Evolutionary conservation across 2,329 filamentous ascomycete genomes (phyloP).

Genomic region (Xylariomycetidae sp.): DNA sequence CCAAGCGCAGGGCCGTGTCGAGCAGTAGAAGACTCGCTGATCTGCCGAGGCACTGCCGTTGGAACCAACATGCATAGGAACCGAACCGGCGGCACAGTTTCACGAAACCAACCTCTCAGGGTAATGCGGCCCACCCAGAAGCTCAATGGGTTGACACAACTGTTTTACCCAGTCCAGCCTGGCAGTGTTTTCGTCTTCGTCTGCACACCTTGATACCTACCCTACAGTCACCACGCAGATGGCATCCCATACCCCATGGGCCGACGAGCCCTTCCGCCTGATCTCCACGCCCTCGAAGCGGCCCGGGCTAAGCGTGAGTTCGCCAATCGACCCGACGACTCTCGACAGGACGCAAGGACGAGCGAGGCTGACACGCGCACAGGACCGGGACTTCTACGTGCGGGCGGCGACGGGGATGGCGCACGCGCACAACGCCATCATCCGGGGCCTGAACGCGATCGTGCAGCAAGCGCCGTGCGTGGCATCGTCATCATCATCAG

Average conservation of each 20-base stretch:
- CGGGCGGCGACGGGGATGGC: slow-evolving; percentile 17
- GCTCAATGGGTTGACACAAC: too few relatives aligned
- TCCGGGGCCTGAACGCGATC: slow-evolving; percentile 27
- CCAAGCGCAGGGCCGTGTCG: too few relatives aligned
- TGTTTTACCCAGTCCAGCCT: too few relatives aligned
- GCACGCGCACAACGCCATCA: slow-evolving; percentile 16
- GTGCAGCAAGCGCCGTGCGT: slow-evolving; percentile 26
- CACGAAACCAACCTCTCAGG: too few relatives aligned
- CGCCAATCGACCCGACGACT: slow-evolving; percentile 7
- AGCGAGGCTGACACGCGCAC: not conserved
- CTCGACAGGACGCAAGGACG: not conserved
- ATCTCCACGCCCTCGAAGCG: slow-evolving; percentile 25
- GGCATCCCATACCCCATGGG: slow-evolving; percentile 10
- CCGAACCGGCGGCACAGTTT: too few relatives aligned
- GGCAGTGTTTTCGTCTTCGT: too few relatives aligned
- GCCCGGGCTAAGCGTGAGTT: slow-evolving; percentile 26
- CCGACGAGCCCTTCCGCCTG: slow-evolving; percentile 9
- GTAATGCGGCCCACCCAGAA: too few relatives aligned
- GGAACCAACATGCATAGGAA: too few relatives aligned
- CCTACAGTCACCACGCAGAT: slow-evolving; percentile 9
- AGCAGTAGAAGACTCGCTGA: too few relatives aligned
- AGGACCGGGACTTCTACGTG: slow-evolving; percentile 17
- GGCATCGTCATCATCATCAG: slow-evolving; percentile 8
- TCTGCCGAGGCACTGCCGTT: too few relatives aligned
- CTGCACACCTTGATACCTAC: too few relatives aligned